These are phyloP conservation scores for Rhynchosporium secalis DNA, from an alignment of 2,329 filamentous ascomycete genomes.

Conservation along the genomic window DNA sequence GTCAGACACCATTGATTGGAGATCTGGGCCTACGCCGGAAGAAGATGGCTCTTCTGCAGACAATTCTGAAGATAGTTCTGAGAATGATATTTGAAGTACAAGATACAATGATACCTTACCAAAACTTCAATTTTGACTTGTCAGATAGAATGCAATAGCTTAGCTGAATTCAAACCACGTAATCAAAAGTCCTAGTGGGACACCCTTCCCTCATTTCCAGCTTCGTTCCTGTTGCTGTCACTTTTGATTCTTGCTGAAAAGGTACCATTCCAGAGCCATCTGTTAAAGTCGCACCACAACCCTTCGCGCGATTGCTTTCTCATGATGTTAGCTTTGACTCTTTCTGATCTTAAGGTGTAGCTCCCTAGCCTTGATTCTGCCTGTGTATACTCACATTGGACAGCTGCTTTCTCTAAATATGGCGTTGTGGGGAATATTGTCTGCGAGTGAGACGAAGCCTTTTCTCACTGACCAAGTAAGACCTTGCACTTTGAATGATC, in stretches of 20 bases:
- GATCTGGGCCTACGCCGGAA: background rate
- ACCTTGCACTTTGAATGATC: too few relatives aligned
- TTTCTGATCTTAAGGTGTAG: too few relatives aligned
- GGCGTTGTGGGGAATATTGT: too few relatives aligned
- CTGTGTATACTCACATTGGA: too few relatives aligned
- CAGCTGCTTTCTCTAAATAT: too few relatives aligned
- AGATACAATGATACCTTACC: background rate
- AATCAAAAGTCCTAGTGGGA: background rate
- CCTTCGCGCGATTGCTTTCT: too few relatives aligned
- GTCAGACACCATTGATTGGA: constrained; percentile 2
- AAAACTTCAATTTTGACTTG: background rate
- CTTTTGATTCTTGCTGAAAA: background rate
- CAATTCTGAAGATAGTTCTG: background rate
- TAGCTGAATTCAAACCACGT: background rate
- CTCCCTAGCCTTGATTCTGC: too few relatives aligned
- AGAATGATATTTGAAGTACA: background rate
- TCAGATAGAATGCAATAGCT: background rate
- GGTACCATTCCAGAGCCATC: background rate
- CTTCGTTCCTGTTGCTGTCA: background rate
- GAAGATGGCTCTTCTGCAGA: background rate
- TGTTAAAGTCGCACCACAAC: background rate
- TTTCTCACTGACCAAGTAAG: too few relatives aligned
- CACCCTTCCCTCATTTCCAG: background rate
- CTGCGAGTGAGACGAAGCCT: too few relatives aligned
- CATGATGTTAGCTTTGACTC: too few relatives aligned